A percentile compares a stretch with the other conserved stretches of the same genome.
Conservation (phyloP, 164 flowering plant species). For the Magnolia officinalis region DNA sequence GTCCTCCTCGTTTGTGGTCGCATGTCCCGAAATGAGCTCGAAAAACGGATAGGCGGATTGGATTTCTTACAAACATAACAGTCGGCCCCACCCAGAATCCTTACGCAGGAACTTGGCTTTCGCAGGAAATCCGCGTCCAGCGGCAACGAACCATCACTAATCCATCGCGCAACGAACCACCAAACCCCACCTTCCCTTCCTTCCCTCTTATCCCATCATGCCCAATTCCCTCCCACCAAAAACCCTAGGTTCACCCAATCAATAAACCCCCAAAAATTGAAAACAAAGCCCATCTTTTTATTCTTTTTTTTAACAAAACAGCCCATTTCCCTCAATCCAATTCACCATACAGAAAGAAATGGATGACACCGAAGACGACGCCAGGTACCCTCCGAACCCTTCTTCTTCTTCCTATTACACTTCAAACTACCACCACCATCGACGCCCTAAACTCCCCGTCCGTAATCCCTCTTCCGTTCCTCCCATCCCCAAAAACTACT, state of each 20-base stretch:
- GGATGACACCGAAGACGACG: slow-evolving; percentile 50
- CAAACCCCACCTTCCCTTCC: not conserved
- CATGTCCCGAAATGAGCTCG: no score
- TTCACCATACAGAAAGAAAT: slow-evolving; percentile 11
- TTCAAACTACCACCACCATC: slow-evolving; percentile 13
- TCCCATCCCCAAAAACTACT: slow-evolving; percentile 15
- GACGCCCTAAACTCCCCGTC: slow-evolving; percentile 26
- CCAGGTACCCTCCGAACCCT: slow-evolving; percentile 35
- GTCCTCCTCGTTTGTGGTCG: no score
- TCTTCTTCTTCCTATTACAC: slow-evolving; percentile 17
- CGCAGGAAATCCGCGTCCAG: not conserved
- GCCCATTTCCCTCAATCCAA: not conserved
- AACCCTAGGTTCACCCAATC: not conserved
- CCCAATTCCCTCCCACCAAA: not conserved
- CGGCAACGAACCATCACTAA: not conserved
- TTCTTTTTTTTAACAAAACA: not conserved
- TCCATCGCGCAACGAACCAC: not conserved
- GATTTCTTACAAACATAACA: no score
- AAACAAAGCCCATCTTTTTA: not conserved
- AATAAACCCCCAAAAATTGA: not conserved
- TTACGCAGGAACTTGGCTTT: no score
- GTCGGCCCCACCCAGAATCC: no score
- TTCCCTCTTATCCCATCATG: not conserved
- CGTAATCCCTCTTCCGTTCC: slow-evolving; percentile 26
- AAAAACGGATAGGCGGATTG: no score